Percentiles rank a stretch among this genome's conserved stretches.
These are phyloP conservation scores for Elongisporangium anandrum DNA, from an alignment of 352 stramenopile genomes.

Conservation along the genomic window DNA sequence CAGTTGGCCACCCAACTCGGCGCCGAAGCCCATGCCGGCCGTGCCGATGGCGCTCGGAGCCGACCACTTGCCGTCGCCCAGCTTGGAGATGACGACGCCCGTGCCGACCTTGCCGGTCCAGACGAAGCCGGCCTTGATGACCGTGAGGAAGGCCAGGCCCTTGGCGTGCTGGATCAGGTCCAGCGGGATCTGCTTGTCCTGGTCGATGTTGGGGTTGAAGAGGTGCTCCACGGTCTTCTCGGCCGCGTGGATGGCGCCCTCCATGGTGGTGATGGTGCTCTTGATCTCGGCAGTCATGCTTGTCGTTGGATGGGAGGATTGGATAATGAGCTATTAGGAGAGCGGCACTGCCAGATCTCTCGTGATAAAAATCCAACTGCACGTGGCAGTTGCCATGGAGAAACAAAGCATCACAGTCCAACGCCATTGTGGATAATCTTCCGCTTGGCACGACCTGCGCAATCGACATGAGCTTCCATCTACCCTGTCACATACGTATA, in stretches of 20 bases:
- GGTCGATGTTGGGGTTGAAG: slow-evolving; percentile 83
- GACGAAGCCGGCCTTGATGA: slow-evolving; percentile 89
- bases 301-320: no score
- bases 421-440: no score
- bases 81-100: slow-evolving; percentile 92
- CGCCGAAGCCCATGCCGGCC: slow-evolving; percentile 83
- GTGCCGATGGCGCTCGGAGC: slow-evolving; percentile 93
- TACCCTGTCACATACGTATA: no score
- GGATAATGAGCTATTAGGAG: no score
- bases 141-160: slow-evolving; percentile 90
- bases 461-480: no score
- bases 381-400: no score
- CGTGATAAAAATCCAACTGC: no score
- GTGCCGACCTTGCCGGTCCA: slow-evolving; percentile 82
- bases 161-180: slow-evolving; percentile 87
- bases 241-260: slow-evolving; percentile 86
- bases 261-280: slow-evolving; percentile 87
- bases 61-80: slow-evolving; percentile 93
- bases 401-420: no score
- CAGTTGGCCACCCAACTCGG: slow-evolving; percentile 73
- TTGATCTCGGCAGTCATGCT: slow-evolving; percentile 19
- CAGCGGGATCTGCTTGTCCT: slow-evolving; percentile 87
- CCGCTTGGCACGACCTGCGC: no score
- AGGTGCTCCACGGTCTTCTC: slow-evolving; percentile 90
- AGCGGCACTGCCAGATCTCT: no score